Base-by-base conservation (phyloP, 164 flowering plant species). In the Tetracentron sinense region DNA sequence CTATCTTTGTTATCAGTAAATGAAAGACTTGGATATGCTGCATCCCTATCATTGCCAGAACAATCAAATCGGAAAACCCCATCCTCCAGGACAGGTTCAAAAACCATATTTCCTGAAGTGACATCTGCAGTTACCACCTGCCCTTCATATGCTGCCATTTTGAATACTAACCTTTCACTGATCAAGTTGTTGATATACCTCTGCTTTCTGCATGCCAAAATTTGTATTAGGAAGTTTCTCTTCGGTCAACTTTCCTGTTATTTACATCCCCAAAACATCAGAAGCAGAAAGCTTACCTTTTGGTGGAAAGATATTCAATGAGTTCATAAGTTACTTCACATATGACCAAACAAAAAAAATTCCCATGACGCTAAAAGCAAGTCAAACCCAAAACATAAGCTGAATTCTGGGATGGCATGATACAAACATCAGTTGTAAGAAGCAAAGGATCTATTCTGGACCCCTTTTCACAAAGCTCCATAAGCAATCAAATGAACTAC, bases 41-140 rank as follows among this genome's bases (percentile, higher is more conserved):
- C 78, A 60, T 63, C 74, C 69, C 85, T 83, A 73, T 80, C 92
- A 66, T 69, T 75, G 27, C 63, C 74, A 58, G 91, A 88, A 71
- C 92, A 88, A 72, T 93, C 97, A 81, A 93, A 93, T 26, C 98
- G 77, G 73, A 90, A 93, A 60, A 93, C 83, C 25, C 96, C 90
- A 54, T 93, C 90, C 75, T 87, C 97, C 62, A 93, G 64, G 22
- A 93, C 75, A 22, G 94, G 86, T 72, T 82, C 82, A 73, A 72
- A 93, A 64, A 86, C 61, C 98, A 93, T 93, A 16, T 71, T 65
- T 44, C 94, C 82, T 7, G 83, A 65, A 19, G 50, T 61, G 29
- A 31, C 65, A 47, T 86, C 87, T 30, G 68, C 46, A 8, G 66
- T 66, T 12, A 63, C 74, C 20, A 61, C 50, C 38, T 64, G 61